Percentiles rank a stretch among this genome's conserved stretches.
Conservation (phyloP, 257 asterid genomes). For the Paraleonurus japonicus region DNA sequence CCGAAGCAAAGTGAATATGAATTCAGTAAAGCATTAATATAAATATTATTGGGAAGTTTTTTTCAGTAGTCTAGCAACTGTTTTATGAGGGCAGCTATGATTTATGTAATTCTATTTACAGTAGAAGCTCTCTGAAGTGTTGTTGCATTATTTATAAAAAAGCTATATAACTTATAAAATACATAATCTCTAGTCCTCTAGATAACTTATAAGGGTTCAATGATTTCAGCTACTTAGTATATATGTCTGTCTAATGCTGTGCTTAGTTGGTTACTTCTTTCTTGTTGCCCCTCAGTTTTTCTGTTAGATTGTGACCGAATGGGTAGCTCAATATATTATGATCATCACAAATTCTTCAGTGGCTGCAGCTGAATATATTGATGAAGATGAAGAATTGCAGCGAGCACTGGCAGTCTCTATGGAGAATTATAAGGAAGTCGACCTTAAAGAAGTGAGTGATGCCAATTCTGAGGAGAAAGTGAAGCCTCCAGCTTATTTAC, state of each 20-base stretch:
- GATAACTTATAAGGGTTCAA: not conserved
- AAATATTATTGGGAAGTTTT: slow-evolving; percentile 3
- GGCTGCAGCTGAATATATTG: slow-evolving; percentile 50
- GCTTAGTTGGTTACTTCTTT: slow-evolving; percentile 9
- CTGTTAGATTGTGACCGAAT: slow-evolving; percentile 1
- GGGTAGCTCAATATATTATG: slow-evolving; percentile 7
- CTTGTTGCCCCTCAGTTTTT: slow-evolving; percentile 9
- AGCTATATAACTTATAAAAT: not conserved
- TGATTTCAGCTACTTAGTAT: not conserved
- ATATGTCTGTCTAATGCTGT: not conserved
- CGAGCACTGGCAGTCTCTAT: slow-evolving; percentile 81
- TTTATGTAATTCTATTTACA: not conserved
- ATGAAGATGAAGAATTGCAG: slow-evolving; percentile 60
- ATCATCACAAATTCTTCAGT: slow-evolving; percentile 14
- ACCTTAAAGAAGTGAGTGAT: slow-evolving; percentile 34
- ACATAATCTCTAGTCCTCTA: not conserved
- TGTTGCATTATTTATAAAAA: slow-evolving; percentile 1
- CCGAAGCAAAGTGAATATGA: not conserved
- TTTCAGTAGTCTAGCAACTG: not conserved
- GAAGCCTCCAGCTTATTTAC: slow-evolving; percentile 56
- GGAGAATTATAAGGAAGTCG: slow-evolving; percentile 50
- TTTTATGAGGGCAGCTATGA: not conserved
- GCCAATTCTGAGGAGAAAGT: slow-evolving; percentile 37
- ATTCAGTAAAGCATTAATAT: not conserved
- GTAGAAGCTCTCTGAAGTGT: not conserved